phyloP scores from a whole-genome alignment of 2,329 filamentous ascomycete genomes.

The Zymoseptoria tritici region DNA sequence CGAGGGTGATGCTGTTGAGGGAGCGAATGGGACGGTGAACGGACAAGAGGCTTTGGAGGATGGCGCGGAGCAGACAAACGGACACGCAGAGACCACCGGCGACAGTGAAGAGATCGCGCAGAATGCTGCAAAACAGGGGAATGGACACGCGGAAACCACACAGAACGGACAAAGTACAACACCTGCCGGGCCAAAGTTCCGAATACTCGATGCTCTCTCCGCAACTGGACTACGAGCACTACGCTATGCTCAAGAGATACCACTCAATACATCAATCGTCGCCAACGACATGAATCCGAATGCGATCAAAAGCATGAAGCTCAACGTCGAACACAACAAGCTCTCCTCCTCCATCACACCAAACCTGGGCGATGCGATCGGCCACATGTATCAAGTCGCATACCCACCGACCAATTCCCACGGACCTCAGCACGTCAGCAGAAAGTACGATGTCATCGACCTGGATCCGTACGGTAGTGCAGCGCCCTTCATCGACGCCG shows the following conservation, averaged over 20 bases:
- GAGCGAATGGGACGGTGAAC: background rate
- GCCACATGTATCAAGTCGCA: slow-evolving; percentile 71
- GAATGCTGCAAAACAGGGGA: background rate
- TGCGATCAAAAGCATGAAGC: slow-evolving; percentile 56
- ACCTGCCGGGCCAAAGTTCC: slow-evolving; percentile 48
- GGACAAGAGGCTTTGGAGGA: background rate
- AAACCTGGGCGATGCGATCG: slow-evolving; percentile 73
- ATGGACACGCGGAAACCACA: background rate
- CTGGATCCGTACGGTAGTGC: slow-evolving; percentile 94
- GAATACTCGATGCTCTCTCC: slow-evolving; percentile 90
- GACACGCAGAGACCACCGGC: background rate
- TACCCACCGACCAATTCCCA: slow-evolving; percentile 28
- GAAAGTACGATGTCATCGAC: slow-evolving; percentile 85
- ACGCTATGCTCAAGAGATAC: slow-evolving; percentile 85
- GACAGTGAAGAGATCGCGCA: background rate
- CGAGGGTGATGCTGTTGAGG: background rate
- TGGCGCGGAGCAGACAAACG: background rate
- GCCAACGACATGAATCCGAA: slow-evolving; percentile 74
- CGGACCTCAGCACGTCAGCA: slow-evolving; percentile 31
- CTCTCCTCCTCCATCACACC: slow-evolving; percentile 63
- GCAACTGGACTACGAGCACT: slow-evolving; percentile 87
- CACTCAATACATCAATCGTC: slow-evolving; percentile 41
- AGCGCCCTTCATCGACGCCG: slow-evolving; percentile 83
- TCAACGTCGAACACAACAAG: slow-evolving; percentile 78
- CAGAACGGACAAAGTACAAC: background rate